phyloP scores from a whole-genome alignment of 2,329 filamentous ascomycete species.

The Epichloe typhina region DNA sequence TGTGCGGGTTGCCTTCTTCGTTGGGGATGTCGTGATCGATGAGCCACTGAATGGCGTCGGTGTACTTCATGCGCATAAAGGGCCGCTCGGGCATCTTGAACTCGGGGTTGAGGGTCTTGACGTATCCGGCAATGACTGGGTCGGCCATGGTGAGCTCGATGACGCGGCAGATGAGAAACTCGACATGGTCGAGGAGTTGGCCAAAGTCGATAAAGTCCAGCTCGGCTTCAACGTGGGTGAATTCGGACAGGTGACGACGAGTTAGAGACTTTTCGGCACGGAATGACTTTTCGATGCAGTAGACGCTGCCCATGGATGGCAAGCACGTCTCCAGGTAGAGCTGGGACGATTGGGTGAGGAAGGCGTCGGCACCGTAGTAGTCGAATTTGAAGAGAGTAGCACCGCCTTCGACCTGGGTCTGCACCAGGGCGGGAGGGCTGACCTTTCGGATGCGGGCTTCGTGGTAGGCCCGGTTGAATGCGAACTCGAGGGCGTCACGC shows the following conservation, averaged over 20 bases:
- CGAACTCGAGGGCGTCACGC: slow-evolving; percentile 64
- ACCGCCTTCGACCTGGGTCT: slow-evolving; percentile 89
- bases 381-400: slow-evolving; percentile 80
- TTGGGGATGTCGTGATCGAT: slow-evolving; percentile 80
- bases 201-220: slow-evolving; percentile 91
- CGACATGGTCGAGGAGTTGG: slow-evolving; percentile 76
- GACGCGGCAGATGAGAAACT: slow-evolving; percentile 76
- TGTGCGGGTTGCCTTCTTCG: slow-evolving; percentile 81
- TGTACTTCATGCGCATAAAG: slow-evolving; percentile 90
- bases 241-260: slow-evolving; percentile 86
- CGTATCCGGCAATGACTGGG: slow-evolving; percentile 54
- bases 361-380: slow-evolving; percentile 83
- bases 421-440: slow-evolving; percentile 78
- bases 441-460: slow-evolving; percentile 71
- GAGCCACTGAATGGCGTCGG: slow-evolving; percentile 90
- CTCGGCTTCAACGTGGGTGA: slow-evolving; percentile 93
- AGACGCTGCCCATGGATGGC: slow-evolving; percentile 83
- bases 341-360: slow-evolving; percentile 92
- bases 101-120: slow-evolving; percentile 81
- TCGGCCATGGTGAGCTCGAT: slow-evolving; percentile 67
- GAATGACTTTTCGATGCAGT: slow-evolving; percentile 98
- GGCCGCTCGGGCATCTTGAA: slow-evolving; percentile 73
- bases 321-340: slow-evolving; percentile 94
- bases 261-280: slow-evolving; percentile 94
- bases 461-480: slow-evolving; percentile 68